Evolutionary conservation across 768 basidiomycete species (phyloP).

Genomic region (Tricholoma matsutake): DNA sequence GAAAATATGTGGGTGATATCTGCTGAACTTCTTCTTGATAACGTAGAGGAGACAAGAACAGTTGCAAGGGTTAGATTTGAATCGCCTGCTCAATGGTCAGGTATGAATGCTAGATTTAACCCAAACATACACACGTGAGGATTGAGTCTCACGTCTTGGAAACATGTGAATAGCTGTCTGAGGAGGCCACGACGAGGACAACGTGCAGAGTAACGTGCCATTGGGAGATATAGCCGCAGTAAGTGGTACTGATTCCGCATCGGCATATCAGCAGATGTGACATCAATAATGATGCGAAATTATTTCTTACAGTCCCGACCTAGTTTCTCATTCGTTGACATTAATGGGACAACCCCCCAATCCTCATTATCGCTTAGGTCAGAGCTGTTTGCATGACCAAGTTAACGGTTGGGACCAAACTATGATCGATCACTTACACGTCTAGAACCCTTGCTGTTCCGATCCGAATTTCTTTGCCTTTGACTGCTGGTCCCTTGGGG

Average conservation of each 20-base stretch:
- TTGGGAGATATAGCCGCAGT: constrained; percentile 59
- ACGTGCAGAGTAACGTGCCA: constrained; percentile 49
- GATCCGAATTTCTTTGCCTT: constrained; percentile 37
- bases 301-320: constrained; percentile 50
- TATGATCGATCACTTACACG: constrained; percentile 38
- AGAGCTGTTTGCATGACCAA: constrained; percentile 37
- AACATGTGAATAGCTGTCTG: constrained; percentile 42
- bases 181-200: constrained; percentile 40
- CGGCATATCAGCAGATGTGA: constrained; percentile 3
- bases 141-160: constrained; percentile 31
- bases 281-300: not conserved
- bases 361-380: constrained; percentile 47
- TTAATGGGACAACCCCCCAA: constrained; percentile 49
- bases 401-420: not conserved
- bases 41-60: constrained; percentile 39
- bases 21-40: constrained; percentile 48
- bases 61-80: constrained; percentile 24
- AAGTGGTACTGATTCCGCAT: constrained; percentile 51
- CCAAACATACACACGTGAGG: not conserved
- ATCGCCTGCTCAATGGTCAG: constrained; percentile 2
- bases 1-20: constrained; percentile 62
- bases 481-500: constrained; percentile 28
- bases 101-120: not conserved
- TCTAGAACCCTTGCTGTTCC: constrained; percentile 51
- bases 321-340: constrained; percentile 36